These are phyloP conservation scores for Amanita pallidorosea DNA, from an alignment of 768 basidiomycete species.

Conservation along the genomic window DNA sequence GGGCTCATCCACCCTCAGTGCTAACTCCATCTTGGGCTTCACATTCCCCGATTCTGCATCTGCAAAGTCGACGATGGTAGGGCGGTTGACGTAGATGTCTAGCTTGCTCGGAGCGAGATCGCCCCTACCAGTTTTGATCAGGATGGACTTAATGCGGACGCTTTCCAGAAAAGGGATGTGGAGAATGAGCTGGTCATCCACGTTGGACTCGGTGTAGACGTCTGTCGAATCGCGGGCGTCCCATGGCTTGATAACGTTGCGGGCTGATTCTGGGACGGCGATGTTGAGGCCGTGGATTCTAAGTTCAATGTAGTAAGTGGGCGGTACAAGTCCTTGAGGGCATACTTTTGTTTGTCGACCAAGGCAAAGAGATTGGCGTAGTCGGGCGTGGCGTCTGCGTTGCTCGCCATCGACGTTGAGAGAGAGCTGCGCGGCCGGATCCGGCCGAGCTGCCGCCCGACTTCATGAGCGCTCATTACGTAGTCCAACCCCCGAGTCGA, in stretches of 20 bases:
- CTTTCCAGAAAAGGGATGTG: conserved; percentile 75
- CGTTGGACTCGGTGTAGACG: conserved; percentile 64
- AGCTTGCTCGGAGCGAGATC: conserved; percentile 68
- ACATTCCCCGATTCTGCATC: conserved; percentile 47
- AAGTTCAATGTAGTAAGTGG: conserved; percentile 13
- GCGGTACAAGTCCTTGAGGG: background rate
- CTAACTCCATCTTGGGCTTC: conserved; percentile 62
- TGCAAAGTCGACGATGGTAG: conserved; percentile 67
- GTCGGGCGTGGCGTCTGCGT: background rate
- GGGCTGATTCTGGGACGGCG: conserved; percentile 71
- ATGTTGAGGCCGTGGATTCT: conserved; percentile 79
- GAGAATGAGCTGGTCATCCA: conserved; percentile 83
- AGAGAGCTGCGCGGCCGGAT: too few species aligned
- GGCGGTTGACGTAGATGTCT: conserved; percentile 63
- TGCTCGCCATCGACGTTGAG: background rate
- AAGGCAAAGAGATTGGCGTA: conserved; percentile 42
- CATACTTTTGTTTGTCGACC: conserved; percentile 63
- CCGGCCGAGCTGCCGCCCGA: too few species aligned
- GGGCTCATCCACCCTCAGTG: conserved; percentile 59
- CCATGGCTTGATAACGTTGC: conserved; percentile 74
- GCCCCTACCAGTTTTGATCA: conserved; percentile 74
- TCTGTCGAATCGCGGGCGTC: conserved; percentile 58
- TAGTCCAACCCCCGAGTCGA: too few species aligned
- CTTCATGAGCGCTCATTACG: too few species aligned
- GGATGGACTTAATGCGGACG: conserved; percentile 62